Evolutionary conservation across 345 rosid species (phyloP).

Genomic region (Eucalyptus polyanthemos): DNA sequence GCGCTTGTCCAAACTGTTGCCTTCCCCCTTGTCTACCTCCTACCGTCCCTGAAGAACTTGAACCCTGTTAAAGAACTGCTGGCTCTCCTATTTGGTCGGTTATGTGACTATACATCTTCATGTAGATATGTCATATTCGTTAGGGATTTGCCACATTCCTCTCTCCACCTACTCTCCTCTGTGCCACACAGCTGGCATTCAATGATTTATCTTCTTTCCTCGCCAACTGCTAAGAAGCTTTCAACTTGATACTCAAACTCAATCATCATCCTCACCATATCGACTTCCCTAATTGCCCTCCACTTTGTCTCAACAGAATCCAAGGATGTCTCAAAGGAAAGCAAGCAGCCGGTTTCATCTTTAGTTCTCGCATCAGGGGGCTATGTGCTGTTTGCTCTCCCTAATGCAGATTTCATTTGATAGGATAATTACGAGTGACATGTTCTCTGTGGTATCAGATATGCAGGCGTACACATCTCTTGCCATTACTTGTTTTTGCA

Average conservation of each 20-base stretch:
- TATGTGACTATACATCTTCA: not conserved
- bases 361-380: slow-evolving; percentile 24
- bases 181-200: slow-evolving; percentile 32
- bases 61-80: not conserved
- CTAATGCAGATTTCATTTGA: slow-evolving; percentile 23
- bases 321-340: not conserved
- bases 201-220: slow-evolving; percentile 18
- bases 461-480: slow-evolving; percentile 43
- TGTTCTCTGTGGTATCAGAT: slow-evolving; percentile 16
- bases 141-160: slow-evolving; percentile 15
- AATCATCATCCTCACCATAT: slow-evolving; percentile 16
- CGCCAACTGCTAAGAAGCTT: slow-evolving; percentile 35
- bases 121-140: not conserved
- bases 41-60: not conserved
- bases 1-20: slow-evolving; percentile 19
- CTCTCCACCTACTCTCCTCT: slow-evolving; percentile 19
- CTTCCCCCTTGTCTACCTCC: slow-evolving; percentile 11
- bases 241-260: slow-evolving; percentile 28
- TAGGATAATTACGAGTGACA: slow-evolving; percentile 9
- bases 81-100: not conserved
- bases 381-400: slow-evolving; percentile 20
- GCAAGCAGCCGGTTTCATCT: slow-evolving; percentile 6
- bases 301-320: not conserved
- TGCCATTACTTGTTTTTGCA: slow-evolving; percentile 9
- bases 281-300: slow-evolving; percentile 20